Conservation (phyloP, 495 filamentous ascomycete species). For the Tuber umbilicatum region DNA sequence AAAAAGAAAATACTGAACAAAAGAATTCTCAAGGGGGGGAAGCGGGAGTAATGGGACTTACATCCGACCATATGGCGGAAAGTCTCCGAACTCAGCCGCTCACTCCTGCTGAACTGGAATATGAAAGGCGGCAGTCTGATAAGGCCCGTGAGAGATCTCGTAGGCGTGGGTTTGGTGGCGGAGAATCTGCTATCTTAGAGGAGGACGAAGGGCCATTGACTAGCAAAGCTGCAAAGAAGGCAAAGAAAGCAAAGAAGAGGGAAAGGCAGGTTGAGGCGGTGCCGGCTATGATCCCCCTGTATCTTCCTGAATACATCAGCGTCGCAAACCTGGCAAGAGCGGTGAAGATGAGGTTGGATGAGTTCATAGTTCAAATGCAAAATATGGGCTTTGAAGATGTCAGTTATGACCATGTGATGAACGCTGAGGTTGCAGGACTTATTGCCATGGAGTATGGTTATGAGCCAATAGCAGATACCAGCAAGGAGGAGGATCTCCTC, state of each 20-base stretch:
- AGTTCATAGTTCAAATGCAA: conserved; percentile 68
- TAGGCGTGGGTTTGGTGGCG: conserved; percentile 26
- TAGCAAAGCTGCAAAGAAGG: conserved; percentile 36
- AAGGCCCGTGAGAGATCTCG: conserved; percentile 23
- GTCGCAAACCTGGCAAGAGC: conserved; percentile 75
- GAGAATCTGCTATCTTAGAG: conserved; percentile 40
- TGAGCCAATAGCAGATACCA: conserved; percentile 73
- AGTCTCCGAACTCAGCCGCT: background rate
- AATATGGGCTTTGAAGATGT: conserved; percentile 80
- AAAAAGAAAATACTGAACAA: background rate
- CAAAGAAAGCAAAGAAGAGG: conserved; percentile 45
- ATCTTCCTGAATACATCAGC: conserved; percentile 84
- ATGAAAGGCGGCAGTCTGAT: conserved; percentile 24
- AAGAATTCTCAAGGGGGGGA: background rate
- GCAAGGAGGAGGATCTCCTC: conserved; percentile 61
- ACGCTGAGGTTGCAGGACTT: conserved; percentile 81
- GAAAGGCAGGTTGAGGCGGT: conserved; percentile 44
- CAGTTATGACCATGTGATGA: conserved; percentile 70
- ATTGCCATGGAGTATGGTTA: conserved; percentile 90
- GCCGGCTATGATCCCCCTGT: conserved; percentile 56
- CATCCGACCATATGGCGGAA: background rate
- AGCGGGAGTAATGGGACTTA: background rate
- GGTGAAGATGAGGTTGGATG: conserved; percentile 62
- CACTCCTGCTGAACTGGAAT: conserved; percentile 13
- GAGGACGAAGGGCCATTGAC: conserved; percentile 28